These are phyloP conservation scores for Helicostylum pulchrum DNA, from an alignment of 192 early-diverging fungal genomes.

Conservation along the genomic window DNA sequence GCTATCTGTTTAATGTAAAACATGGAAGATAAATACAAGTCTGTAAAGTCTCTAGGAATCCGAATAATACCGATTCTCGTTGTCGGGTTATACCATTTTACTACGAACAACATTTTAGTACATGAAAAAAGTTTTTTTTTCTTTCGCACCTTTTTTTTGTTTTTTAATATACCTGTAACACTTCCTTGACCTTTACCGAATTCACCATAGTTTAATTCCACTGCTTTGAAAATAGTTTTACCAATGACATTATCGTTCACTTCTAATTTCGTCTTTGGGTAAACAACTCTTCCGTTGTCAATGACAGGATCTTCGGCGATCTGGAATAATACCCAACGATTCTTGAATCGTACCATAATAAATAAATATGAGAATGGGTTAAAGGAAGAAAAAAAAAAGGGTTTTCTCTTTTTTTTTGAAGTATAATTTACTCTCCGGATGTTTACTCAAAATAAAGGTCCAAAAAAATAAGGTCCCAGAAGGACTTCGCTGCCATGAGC, in stretches of 20 bases:
- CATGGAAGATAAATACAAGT: slow-evolving; percentile 13
- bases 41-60: slow-evolving; percentile 10
- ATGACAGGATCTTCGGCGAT: slow-evolving; percentile 21
- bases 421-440: too few species aligned
- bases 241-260: neutral
- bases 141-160: neutral
- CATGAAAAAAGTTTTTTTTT: neutral
- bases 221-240: neutral
- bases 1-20: slow-evolving; percentile 28
- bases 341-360: slow-evolving; percentile 28
- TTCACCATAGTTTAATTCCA: slow-evolving; percentile 19
- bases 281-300: slow-evolving; percentile 1
- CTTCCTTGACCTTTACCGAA: slow-evolving; percentile 12
- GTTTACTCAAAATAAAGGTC: too few species aligned
- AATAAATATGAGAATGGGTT: neutral
- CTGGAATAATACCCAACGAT: slow-evolving; percentile 31
- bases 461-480: too few species aligned
- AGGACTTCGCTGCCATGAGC: too few species aligned
- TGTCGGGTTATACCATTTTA: slow-evolving; percentile 28
- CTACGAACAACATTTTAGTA: slow-evolving; percentile 7
- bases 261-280: slow-evolving; percentile 16
- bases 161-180: slow-evolving; percentile 10
- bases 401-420: neutral
- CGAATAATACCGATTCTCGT: slow-evolving; percentile 23
- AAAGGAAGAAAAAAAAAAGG: slow-evolving; percentile 1